A percentile compares a stretch with the other conserved stretches of the same genome.
These are phyloP conservation scores for Aspergillus heteromorphus DNA, from an alignment of 495 filamentous ascomycete species.

Conservation along the genomic window DNA sequence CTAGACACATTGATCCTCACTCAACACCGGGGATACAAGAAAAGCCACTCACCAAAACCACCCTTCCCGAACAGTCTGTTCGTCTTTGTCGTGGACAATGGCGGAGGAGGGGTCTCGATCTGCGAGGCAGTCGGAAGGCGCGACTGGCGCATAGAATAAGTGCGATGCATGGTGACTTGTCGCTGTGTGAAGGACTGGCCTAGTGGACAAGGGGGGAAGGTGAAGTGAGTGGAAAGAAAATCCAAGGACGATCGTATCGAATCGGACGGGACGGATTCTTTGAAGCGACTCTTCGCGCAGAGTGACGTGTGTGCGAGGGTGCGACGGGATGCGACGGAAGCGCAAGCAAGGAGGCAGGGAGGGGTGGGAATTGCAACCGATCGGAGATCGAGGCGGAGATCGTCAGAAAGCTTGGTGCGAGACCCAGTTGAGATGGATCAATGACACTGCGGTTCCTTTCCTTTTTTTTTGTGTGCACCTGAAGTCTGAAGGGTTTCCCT, in stretches of 20 bases:
- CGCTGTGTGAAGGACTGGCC: constrained; percentile 1
- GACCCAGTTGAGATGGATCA: background rate
- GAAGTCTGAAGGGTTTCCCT: background rate
- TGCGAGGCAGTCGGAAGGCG: constrained; percentile 88
- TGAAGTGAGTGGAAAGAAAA: constrained; percentile 13
- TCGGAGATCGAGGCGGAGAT: constrained; percentile 14
- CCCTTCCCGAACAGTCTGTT: constrained; percentile 79
- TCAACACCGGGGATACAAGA: background rate
- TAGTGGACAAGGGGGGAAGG: constrained; percentile 12
- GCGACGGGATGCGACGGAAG: constrained; percentile 31
- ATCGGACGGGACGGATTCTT: constrained; percentile 14
- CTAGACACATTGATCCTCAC: background rate
- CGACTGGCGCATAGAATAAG: constrained; percentile 97
- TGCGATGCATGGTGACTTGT: constrained; percentile 74
- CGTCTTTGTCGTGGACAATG: constrained; percentile 83
- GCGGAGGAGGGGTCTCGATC: constrained; percentile 88
- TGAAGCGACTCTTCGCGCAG: constrained; percentile 29
- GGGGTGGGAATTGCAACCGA: constrained; percentile 25
- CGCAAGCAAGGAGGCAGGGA: background rate
- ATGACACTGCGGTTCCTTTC: constrained; percentile 1
- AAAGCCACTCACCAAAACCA: constrained; percentile 66
- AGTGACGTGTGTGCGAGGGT: constrained; percentile 35
- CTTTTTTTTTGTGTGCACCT: no score
- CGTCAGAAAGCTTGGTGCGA: constrained; percentile 3
- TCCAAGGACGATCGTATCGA: constrained; percentile 1